Base-by-base conservation (phyloP, 306 rosid genomes). In the Canavalia gladiata region DNA sequence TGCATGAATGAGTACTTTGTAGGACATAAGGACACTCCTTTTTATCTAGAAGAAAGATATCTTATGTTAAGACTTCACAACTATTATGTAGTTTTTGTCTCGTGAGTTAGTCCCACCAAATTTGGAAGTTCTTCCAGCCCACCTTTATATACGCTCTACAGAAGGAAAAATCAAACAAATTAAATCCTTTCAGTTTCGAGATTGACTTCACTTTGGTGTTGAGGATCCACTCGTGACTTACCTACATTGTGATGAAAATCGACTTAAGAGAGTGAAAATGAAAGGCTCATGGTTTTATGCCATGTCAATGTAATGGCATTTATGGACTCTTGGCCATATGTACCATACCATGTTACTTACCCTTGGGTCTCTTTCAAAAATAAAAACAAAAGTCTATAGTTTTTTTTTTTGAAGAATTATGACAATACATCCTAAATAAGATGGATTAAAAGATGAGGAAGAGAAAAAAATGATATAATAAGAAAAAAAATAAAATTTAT, bases 141-240 rank as follows among this genome's bases (percentile, higher is more conserved):
- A 68, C 57, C 33, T 49, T 41, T 34, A 47, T 55, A 76, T 64
- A 55, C 49, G 65, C 33, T 41, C 35, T 37, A 52, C 39, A 72
- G 46, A 73, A 10, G 42, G 49, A 76, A 75, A 55, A 64, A 83
- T 78, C 76, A 85, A 71, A 68, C 83, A 68, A 45, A 46, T 81
- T 37, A 4, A 18, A 18, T 18, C 9, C 12, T 75, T 75, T 80
- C 18, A 78, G 25, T 79, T 81, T 65, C 28, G 76, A 83, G 35
- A 72, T 59, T 78, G 88, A 86, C 85, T 77, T 77, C 84, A 66
- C 76, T 52, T 62, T 50, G 84, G 68, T 81, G 51, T 75, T 49
- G 70, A 80, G 75, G 85, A 71, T 73, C 84, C 78, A 77, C 76
- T 33, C 80, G 45, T 35, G 65, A 63, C 60, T 76, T 76, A 56